Percentiles rank a stretch among this genome's conserved stretches.
These are phyloP conservation scores for Pseudocercospora crystallina DNA, from an alignment of 2,329 filamentous ascomycete genomes.

Conservation along the genomic window DNA sequence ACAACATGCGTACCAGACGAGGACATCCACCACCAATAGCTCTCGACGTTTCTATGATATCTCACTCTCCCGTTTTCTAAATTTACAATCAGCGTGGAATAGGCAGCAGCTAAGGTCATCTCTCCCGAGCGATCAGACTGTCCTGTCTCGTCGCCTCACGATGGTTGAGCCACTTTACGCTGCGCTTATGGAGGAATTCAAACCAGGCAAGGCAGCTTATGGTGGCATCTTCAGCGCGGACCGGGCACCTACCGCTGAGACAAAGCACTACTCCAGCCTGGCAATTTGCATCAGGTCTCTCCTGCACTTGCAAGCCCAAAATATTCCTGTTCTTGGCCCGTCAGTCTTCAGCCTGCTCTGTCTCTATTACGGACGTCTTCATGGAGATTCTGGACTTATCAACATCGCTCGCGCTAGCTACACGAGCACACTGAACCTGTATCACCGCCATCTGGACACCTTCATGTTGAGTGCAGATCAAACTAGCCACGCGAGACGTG, in stretches of 20 bases:
- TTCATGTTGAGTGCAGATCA: background rate
- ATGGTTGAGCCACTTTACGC: background rate
- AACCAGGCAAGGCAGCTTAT: background rate
- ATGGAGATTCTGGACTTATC: background rate
- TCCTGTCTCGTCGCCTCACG: background rate
- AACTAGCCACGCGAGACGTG: background rate
- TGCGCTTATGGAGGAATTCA: background rate
- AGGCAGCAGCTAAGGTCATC: background rate
- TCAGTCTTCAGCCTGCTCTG: background rate
- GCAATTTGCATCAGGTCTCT: slow-evolving; percentile 3
- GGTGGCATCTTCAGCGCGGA: slow-evolving; percentile 1
- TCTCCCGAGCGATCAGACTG: background rate
- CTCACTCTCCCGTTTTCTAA: background rate
- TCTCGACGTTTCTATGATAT: background rate
- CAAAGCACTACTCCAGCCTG: background rate
- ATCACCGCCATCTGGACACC: background rate
- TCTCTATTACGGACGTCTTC: background rate
- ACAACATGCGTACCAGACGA: background rate
- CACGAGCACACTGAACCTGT: background rate
- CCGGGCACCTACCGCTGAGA: background rate
- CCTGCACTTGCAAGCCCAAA: background rate
- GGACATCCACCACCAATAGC: background rate
- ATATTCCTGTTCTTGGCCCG: background rate
- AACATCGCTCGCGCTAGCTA: background rate
- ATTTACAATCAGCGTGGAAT: background rate